Evolutionary conservation across 106 monocot species (phyloP).

Genomic region (Vanilla planifolia): DNA sequence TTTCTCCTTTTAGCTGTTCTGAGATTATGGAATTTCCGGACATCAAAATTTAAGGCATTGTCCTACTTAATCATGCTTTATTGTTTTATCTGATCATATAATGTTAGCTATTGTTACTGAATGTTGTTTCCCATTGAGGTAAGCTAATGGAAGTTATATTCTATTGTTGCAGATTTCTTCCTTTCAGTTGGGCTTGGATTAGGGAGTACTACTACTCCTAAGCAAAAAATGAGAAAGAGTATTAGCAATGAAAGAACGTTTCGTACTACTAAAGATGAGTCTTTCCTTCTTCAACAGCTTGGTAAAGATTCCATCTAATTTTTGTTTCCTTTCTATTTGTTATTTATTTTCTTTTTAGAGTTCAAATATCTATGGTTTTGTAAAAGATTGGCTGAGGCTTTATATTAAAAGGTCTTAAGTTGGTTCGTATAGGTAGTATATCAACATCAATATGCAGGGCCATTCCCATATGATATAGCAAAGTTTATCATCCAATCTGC

Average conservation of each 20-base stretch:
- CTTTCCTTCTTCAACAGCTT: constrained; percentile 72
- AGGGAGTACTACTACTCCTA: constrained; percentile 72
- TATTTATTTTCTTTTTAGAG: not conserved
- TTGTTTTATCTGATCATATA: too few species aligned
- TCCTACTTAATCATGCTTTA: too few species aligned
- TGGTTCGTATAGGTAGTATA: too few species aligned
- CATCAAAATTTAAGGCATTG: too few species aligned
- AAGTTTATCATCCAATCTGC: too few species aligned
- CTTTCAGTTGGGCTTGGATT: constrained; percentile 90
- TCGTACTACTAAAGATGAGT: constrained; percentile 50
- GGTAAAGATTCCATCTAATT: constrained; percentile 27
- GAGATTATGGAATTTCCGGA: too few species aligned
- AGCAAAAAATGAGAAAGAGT: constrained; percentile 68
- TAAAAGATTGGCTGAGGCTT: too few species aligned
- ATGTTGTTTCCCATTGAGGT: not conserved
- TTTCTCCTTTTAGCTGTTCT: too few species aligned
- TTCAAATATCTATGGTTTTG: too few species aligned
- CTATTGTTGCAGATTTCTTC: constrained; percentile 71
- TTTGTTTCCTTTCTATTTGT: not conserved
- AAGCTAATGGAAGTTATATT: constrained; percentile 11
- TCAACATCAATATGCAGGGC: too few species aligned
- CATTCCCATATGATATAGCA: too few species aligned
- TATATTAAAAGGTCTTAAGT: too few species aligned
- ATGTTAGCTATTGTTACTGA: constrained; percentile 1
- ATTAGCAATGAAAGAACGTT: constrained; percentile 95